These are phyloP conservation scores for Trametes pubescens DNA, from an alignment of 1,284 basidiomycete genomes.

Conservation along the genomic window DNA sequence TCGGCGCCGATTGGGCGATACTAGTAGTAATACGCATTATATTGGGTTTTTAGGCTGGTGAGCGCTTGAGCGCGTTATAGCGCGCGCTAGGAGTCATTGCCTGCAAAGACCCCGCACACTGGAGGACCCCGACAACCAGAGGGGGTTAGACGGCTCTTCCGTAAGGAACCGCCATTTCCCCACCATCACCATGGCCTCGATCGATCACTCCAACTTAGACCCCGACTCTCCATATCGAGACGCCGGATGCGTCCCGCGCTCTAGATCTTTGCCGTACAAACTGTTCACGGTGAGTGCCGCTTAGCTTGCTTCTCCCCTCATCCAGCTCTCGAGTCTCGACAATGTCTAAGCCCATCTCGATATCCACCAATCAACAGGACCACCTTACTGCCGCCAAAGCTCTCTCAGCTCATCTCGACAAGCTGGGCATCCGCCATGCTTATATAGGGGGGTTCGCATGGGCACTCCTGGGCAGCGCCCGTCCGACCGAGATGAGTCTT, in stretches of 20 bases:
- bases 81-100: too few relatives aligned
- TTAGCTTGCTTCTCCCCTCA: not conserved
- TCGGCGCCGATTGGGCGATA: too few relatives aligned
- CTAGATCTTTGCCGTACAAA: not conserved
- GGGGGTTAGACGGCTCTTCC: slow-evolving; percentile 40
- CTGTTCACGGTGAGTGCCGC: not conserved
- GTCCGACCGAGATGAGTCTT: slow-evolving; percentile 43
- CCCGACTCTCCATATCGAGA: not conserved
- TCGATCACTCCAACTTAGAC: not conserved
- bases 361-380: slow-evolving; percentile 35
- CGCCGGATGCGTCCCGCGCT: not conserved
- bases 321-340: not conserved
- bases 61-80: too few relatives aligned
- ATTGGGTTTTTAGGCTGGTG: too few relatives aligned
- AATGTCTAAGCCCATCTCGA: slow-evolving; percentile 24
- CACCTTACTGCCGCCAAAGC: slow-evolving; percentile 37
- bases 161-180: slow-evolving; percentile 31
- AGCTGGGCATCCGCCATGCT: slow-evolving; percentile 39
- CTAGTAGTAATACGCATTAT: too few relatives aligned
- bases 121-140: slow-evolving; percentile 36
- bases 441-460: slow-evolving; percentile 49
- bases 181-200: not conserved
- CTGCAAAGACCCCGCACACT: not conserved
- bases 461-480: slow-evolving; percentile 42
- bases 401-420: slow-evolving; percentile 37